phyloP scores from a whole-genome alignment of 176 grass and related monocot genomes.

The Zea mays region DNA sequence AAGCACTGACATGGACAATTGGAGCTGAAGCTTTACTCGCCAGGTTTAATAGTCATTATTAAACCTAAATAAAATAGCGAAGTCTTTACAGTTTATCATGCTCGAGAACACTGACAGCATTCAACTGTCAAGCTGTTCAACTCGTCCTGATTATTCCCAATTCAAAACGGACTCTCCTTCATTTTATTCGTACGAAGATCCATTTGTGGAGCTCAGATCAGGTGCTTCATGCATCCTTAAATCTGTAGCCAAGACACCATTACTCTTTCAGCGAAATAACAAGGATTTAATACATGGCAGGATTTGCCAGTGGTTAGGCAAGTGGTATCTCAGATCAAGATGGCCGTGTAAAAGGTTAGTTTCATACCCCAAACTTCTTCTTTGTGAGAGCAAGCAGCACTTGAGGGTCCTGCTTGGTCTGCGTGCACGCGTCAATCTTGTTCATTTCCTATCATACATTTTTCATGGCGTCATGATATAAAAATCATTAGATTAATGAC shows the following conservation, averaged over 20 bases:
- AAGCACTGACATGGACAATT: no score
- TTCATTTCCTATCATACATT: slow-evolving; percentile 45
- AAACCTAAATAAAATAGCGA: not conserved
- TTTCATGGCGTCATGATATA: not conserved
- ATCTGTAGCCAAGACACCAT: slow-evolving; percentile 16
- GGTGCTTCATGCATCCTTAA: not conserved
- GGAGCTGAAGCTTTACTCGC: slow-evolving; percentile 65
- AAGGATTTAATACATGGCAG: not conserved
- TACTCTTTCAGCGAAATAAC: not conserved
- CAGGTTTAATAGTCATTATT: slow-evolving; percentile 41
- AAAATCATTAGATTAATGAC: not conserved
- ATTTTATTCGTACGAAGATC: not conserved
- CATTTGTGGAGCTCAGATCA: not conserved
- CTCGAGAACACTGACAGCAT: not conserved
- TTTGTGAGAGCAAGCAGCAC: slow-evolving; percentile 49
- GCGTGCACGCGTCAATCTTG: slow-evolving; percentile 54
- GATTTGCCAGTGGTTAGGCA: not conserved
- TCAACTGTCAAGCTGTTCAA: not conserved
- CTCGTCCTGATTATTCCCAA: not conserved
- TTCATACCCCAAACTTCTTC: slow-evolving; percentile 47
- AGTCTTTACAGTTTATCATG: not conserved
- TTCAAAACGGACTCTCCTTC: not conserved
- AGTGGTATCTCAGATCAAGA: not conserved
- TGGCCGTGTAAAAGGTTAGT: not conserved
- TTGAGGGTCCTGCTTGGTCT: slow-evolving; percentile 53